These are phyloP conservation scores for Saprolegnia parasitica DNA, from an alignment of 352 stramenopile genomes.

Conservation along the genomic window DNA sequence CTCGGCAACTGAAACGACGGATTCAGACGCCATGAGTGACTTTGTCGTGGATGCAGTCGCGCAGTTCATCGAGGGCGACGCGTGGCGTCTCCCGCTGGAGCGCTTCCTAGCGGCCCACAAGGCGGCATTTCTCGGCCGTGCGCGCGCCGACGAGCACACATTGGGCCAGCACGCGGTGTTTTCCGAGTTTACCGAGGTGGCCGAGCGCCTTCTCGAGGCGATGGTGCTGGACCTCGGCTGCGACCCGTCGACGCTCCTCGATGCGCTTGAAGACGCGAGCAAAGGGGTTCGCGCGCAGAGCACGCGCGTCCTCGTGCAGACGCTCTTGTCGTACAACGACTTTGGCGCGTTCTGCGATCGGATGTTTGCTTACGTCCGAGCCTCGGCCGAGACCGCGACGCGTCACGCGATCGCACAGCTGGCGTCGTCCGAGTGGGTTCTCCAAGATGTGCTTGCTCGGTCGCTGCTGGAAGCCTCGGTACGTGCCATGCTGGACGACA, in stretches of 20 bases:
- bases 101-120: slow-evolving; percentile 59
- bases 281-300: slow-evolving; percentile 29
- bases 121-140: slow-evolving; percentile 38
- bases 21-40: slow-evolving; percentile 26
- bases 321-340: slow-evolving; percentile 63
- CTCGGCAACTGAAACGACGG: background rate
- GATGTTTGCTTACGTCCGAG: slow-evolving; percentile 48
- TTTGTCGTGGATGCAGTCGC: slow-evolving; percentile 70
- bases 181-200: slow-evolving; percentile 61
- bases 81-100: slow-evolving; percentile 47
- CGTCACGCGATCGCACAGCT: slow-evolving; percentile 5
- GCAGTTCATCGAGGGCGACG: slow-evolving; percentile 57
- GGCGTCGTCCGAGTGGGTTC: slow-evolving; percentile 51
- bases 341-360: slow-evolving; percentile 53
- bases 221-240: slow-evolving; percentile 59
- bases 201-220: slow-evolving; percentile 55
- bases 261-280: slow-evolving; percentile 37
- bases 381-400: background rate
- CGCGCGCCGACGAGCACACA: slow-evolving; percentile 35
- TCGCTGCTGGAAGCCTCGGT: slow-evolving; percentile 64
- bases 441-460: slow-evolving; percentile 60
- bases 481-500: slow-evolving; percentile 6
- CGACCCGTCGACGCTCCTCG: slow-evolving; percentile 50
- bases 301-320: slow-evolving; percentile 63
- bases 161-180: slow-evolving; percentile 66